Evolutionary conservation across 129 eudicot genomes (phyloP), one percentile per base, ranked within the genome.

Genomic region (sunflower (Helianthus annuus)): DNA sequence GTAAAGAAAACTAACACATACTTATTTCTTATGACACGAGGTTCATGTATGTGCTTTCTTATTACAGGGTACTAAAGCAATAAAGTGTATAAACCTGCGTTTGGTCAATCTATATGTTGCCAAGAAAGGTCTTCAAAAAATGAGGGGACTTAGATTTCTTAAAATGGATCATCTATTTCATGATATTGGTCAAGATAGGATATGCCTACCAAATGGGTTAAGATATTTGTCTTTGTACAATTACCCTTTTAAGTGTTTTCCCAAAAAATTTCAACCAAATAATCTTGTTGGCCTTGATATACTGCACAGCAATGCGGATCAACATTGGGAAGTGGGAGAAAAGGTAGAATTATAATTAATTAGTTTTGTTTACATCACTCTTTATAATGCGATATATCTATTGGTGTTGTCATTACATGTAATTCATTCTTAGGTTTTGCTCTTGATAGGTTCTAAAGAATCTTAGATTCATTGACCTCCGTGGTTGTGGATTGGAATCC

Each of bases 281-380:
- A 24, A 44, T 22, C 76, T 71, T 71, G 57, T 71, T 13, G 57
- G 44, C 2, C 55, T 71, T 71, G 27, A 13, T 0, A 1, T 13
- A 0, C 3, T 2, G 3, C 2, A 27, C 32, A 27, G 1, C 32
- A 27, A 27, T 27, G 32, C 1, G 32, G 32, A 1, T 11, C 29
- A 57, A 13, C 67, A 42, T 42, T 57, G 76, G 76, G 10, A 56
- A 22, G 56, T 1, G 9, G 67, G 27, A 42, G 56, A 71, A 42
- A 58, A 71, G 76, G 76, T 71, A 57, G 29, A 22, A 42, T 13
- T 39, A 12, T 70, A 22, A 13, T 39, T 70, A 40, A 55, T 56
- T 16, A 1, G 11, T 39, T 46, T 9, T 3, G 44, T 13, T 42
- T 40, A 5, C 9, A 19, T 55, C 0, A 53, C 56, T 22, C 15